Conservation (phyloP, 495 filamentous ascomycete species). For the Aspergillus affinis region DNA sequence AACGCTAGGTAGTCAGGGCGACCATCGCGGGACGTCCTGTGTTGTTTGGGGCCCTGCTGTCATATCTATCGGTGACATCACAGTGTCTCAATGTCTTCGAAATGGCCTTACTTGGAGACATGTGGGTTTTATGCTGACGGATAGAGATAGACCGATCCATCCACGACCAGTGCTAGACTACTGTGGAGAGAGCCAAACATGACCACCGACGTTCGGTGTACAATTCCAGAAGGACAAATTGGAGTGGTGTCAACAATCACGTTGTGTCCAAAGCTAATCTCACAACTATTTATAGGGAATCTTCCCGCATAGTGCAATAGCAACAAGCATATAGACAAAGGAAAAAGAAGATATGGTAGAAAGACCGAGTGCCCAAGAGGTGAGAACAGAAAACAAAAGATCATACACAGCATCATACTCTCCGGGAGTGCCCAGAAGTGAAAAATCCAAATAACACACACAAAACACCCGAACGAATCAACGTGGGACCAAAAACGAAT, state of each 20-base stretch:
- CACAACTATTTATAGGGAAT: conserved; percentile 17
- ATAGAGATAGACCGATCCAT: too few species aligned
- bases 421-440: conserved; percentile 26
- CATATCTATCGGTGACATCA: too few species aligned
- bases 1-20: neutral
- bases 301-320: conserved; percentile 11
- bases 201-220: neutral
- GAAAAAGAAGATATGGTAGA: conserved; percentile 19
- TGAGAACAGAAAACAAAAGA: conserved; percentile 18
- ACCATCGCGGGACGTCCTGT: neutral
- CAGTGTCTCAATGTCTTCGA: too few species aligned
- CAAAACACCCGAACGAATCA: conserved; percentile 22
- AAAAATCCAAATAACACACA: conserved; percentile 6
- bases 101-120: too few species aligned
- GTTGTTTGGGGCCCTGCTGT: neutral
- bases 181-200: too few species aligned
- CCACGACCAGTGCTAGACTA: too few species aligned
- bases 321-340: conserved; percentile 26
- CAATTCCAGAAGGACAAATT: neutral
- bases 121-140: too few species aligned
- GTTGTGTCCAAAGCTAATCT: conserved; percentile 12
- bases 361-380: conserved; percentile 25
- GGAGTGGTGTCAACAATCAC: neutral
- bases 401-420: conserved; percentile 34
- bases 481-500: conserved; percentile 27